Evolutionary conservation across 495 filamentous ascomycete genomes (phyloP).

Genomic region (Cercophora samala): DNA sequence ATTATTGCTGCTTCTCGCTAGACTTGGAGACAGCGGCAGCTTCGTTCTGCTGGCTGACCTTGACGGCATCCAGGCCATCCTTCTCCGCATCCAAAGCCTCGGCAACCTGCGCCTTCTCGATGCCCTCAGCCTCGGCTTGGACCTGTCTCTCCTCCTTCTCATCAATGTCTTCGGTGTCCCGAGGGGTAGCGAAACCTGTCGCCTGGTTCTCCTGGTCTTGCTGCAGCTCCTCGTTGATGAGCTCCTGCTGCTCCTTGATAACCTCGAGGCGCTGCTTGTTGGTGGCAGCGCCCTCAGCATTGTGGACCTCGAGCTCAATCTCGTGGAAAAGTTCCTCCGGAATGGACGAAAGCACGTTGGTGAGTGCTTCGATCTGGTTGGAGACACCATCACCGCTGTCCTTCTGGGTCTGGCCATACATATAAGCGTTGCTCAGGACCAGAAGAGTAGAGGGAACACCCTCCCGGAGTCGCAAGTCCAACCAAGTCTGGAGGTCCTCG

Average conservation of each 20-base stretch:
- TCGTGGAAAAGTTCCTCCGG: slow-evolving; percentile 99
- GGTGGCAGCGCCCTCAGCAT: slow-evolving; percentile 92
- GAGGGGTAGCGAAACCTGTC: slow-evolving; percentile 65
- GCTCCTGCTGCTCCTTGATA: slow-evolving; percentile 95
- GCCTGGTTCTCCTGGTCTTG: slow-evolving; percentile 75
- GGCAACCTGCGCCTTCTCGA: slow-evolving; percentile 41
- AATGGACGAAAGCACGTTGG: slow-evolving; percentile 86
- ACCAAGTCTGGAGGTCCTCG: slow-evolving; percentile 91
- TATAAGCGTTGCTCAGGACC: slow-evolving; percentile 94
- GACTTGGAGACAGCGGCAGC: slow-evolving; percentile 12
- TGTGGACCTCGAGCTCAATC: slow-evolving; percentile 97
- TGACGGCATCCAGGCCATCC: slow-evolving; percentile 29
- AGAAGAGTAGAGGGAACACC: slow-evolving; percentile 91
- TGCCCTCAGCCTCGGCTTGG: slow-evolving; percentile 36
- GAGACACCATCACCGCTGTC: slow-evolving; percentile 67
- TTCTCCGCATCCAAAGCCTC: slow-evolving; percentile 46
- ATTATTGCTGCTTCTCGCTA: slow-evolving; percentile 18
- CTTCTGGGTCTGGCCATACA: slow-evolving; percentile 76
- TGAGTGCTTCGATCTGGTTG: slow-evolving; percentile 89
- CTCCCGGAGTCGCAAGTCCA: slow-evolving; percentile 89
- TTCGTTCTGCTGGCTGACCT: slow-evolving; percentile 21
- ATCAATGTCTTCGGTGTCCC: slow-evolving; percentile 84
- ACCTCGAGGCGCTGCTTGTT: slow-evolving; percentile 99
- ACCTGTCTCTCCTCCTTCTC: slow-evolving; percentile 51
- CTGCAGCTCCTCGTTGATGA: slow-evolving; percentile 95